Percentiles rank a stretch among this genome's conserved stretches.
Conservation (phyloP, 164 flowering plant genomes). For the Vitis rupestris region DNA sequence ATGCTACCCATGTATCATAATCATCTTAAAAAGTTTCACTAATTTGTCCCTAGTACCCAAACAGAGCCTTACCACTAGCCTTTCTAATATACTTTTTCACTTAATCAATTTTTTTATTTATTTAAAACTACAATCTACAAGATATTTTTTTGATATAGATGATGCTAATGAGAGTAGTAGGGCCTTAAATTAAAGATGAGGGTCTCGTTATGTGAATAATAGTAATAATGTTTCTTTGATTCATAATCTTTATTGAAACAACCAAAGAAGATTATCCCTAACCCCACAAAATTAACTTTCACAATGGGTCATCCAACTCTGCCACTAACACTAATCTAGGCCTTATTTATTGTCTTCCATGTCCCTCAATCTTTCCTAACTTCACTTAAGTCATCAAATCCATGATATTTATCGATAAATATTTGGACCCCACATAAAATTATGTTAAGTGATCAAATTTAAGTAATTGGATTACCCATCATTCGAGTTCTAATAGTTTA, state of each 20-base stretch:
- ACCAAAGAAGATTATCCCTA: neutral
- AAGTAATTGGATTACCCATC: no score
- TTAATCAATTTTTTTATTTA: neutral
- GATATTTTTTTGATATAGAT: neutral
- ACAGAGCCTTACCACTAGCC: neutral
- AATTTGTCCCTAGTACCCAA: neutral
- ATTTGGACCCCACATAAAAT: no score
- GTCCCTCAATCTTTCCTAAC: neutral
- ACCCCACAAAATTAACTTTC: neutral
- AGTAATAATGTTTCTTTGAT: neutral
- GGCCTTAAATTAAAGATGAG: neutral
- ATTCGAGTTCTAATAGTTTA: no score
- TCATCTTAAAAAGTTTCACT: constrained; percentile 3
- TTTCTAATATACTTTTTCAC: neutral
- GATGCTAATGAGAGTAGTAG: constrained; percentile 6
- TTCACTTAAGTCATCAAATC: constrained; percentile 1
- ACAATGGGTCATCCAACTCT: neutral
- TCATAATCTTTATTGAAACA: constrained; percentile 5
- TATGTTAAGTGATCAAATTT: no score
- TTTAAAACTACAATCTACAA: neutral
- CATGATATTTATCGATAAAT: neutral
- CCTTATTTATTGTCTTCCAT: neutral
- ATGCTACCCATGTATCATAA: neutral
- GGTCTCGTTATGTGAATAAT: neutral
- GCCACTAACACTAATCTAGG: neutral